Percentiles rank a stretch among this genome's conserved stretches.
Evolutionary conservation across 164 flowering plant species (phyloP).

Genomic region (Stephania japonica): DNA sequence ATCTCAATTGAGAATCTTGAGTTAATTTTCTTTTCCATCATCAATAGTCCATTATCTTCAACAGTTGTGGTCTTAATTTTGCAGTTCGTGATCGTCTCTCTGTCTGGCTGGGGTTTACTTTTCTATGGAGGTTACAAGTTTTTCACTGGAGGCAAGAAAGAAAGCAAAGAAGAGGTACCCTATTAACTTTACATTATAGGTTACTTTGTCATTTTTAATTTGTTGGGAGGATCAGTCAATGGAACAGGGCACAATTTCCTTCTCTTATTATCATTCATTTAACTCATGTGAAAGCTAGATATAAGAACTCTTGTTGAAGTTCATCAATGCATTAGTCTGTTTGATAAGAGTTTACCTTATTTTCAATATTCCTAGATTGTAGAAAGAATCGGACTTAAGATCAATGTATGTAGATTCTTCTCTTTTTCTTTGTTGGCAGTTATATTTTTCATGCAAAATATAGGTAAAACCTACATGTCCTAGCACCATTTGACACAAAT

Average conservation of each 20-base stretch:
- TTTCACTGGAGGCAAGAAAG: constrained; percentile 42
- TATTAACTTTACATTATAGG: not conserved
- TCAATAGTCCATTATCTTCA: constrained; percentile 6
- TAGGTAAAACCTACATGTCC: too few species aligned
- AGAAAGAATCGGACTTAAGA: not conserved
- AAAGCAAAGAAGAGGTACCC: constrained; percentile 65
- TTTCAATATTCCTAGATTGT: not conserved
- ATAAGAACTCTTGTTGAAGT: not conserved
- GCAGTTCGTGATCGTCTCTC: constrained; percentile 57
- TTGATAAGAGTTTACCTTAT: too few species aligned
- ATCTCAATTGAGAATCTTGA: not conserved
- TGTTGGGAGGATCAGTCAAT: not conserved
- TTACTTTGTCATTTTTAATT: not conserved
- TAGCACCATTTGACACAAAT: too few species aligned
- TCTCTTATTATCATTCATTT: not conserved
- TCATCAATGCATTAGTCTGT: not conserved
- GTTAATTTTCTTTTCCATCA: not conserved
- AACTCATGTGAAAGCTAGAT: not conserved
- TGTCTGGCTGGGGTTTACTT: constrained; percentile 51
- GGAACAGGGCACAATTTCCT: not conserved
- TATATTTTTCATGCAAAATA: too few species aligned
- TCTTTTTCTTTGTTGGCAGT: too few species aligned
- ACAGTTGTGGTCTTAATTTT: constrained; percentile 17
- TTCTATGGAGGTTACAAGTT: constrained; percentile 47
- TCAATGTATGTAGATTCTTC: not conserved